Evolutionary conservation across 2,329 filamentous ascomycete genomes (phyloP), one percentile per base, ranked within the genome.

Genomic region (Rugonectria rugulosa): DNA sequence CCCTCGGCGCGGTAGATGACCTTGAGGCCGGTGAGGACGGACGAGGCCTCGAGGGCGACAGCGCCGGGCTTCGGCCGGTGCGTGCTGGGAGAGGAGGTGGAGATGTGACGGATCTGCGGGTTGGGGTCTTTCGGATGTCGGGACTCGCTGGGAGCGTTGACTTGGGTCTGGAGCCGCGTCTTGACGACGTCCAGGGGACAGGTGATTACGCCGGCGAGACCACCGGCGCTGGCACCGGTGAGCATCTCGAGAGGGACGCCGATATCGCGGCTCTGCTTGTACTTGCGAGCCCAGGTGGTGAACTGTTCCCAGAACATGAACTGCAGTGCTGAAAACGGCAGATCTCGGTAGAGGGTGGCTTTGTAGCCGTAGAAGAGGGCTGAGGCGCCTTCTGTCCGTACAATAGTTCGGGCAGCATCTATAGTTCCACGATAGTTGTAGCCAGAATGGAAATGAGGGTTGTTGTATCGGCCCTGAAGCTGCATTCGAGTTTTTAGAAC

Each of bases 261-360:
- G 48, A 99, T 96, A 55, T 97, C 91, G 53, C 88, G 85, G 59
- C 88, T 89, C 27, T 89, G 86, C 69, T 90, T 88, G 81, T 89
- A 96, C 48, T 86, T 74, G 68, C 89, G 89, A 1, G 95, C 93
- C 81, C 91, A 85, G 40, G 82, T 86, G 68, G 93, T 91, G 71
- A 93, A 93, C 73, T 98, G 91, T 74, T 99, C 95, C 79, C 97
- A 99, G 72, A 99, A 97, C 68, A 96, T 94, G 75, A 99, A 98
- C 70, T 99, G 95, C 10, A 99, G 78, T 1, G 95, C 95, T 0
- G 94, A 98, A 71, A 97, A 99, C 2, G 95, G 95, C 19, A 99
- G 82, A 68, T 99, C 95, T 55, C 95, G 89, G 76, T 91, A 95
- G 3, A 99, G 85, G 0, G 95, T 99, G 10, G 95, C 95, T 73